Evolutionary conservation across 2,329 filamentous ascomycete genomes (phyloP).

Genomic region (Camptophora hylomeconis): DNA sequence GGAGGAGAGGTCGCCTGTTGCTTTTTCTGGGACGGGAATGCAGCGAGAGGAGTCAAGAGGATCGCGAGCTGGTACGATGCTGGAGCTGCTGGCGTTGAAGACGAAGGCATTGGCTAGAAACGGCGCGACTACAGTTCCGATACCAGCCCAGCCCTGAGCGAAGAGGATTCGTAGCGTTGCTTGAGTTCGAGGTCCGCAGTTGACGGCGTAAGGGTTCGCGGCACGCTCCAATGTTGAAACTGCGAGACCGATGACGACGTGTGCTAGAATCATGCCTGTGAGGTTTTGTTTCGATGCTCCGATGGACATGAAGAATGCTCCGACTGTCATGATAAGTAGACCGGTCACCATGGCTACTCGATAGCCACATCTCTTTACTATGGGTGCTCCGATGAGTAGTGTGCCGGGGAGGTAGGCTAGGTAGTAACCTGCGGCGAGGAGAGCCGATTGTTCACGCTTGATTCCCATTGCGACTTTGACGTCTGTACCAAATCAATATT

Average conservation of each 20-base stretch:
- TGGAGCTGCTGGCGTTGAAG: constrained; percentile 36
- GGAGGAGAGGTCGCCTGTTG: constrained; percentile 40
- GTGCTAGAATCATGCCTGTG: constrained; percentile 18
- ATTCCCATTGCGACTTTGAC: constrained; percentile 16
- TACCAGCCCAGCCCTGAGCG: constrained; percentile 63
- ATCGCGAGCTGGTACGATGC: constrained; percentile 5
- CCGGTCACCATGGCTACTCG: constrained; percentile 68
- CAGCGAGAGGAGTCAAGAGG: constrained; percentile 10
- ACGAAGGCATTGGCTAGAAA: constrained; percentile 52
- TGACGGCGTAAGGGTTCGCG: constrained; percentile 62
- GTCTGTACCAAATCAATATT: constrained; percentile 28
- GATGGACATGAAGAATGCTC: constrained; percentile 47
- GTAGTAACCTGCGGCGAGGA: constrained; percentile 16
- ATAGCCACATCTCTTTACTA: constrained; percentile 14
- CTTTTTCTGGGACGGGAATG: constrained; percentile 26
- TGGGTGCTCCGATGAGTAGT: constrained; percentile 13
- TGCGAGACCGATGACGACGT: constrained; percentile 63
- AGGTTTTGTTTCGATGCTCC: constrained; percentile 11
- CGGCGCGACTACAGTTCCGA: constrained; percentile 61
- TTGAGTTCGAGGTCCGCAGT: constrained; percentile 63
- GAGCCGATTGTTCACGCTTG: constrained; percentile 12
- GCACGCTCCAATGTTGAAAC: constrained; percentile 63
- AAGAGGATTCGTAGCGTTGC: constrained; percentile 67
- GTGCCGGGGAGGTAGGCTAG: constrained; percentile 13
- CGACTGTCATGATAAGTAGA: constrained; percentile 56